These are phyloP conservation scores for Xylaria sp. DNA, from an alignment of 495 filamentous ascomycete genomes.

Conservation along the genomic window DNA sequence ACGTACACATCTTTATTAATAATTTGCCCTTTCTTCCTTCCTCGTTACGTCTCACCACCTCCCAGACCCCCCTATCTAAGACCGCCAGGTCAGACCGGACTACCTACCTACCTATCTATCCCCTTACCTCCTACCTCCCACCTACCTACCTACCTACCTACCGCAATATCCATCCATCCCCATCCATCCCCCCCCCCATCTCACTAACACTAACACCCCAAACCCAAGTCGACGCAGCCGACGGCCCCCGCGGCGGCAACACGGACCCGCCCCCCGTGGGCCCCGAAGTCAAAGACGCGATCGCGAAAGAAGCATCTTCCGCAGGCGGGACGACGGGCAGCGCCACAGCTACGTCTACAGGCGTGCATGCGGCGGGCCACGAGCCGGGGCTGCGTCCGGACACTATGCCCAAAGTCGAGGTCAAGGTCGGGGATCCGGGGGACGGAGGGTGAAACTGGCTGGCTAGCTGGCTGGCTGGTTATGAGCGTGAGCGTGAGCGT, in stretches of 20 bases:
- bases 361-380: conserved; percentile 51
- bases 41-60: no score
- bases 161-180: background rate
- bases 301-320: conserved; percentile 45
- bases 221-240: conserved; percentile 54
- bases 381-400: conserved; percentile 48
- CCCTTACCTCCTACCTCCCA: no score
- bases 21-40: no score
- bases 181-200: background rate
- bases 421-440: no score
- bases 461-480: no score
- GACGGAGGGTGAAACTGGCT: no score
- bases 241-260: conserved; percentile 54
- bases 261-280: conserved; percentile 55
- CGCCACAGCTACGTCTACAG: no score
- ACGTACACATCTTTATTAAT: no score
- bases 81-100: no score
- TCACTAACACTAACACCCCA: background rate
- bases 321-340: background rate
- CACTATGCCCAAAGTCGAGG: conserved; percentile 60
- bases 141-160: background rate
- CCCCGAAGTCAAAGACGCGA: conserved; percentile 54
- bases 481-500: background rate
- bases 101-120: no score
- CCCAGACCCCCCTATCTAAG: no score